These are phyloP conservation scores for Hirsutella thompsonii DNA, from an alignment of 2,329 filamentous ascomycete species.

Conservation along the genomic window DNA sequence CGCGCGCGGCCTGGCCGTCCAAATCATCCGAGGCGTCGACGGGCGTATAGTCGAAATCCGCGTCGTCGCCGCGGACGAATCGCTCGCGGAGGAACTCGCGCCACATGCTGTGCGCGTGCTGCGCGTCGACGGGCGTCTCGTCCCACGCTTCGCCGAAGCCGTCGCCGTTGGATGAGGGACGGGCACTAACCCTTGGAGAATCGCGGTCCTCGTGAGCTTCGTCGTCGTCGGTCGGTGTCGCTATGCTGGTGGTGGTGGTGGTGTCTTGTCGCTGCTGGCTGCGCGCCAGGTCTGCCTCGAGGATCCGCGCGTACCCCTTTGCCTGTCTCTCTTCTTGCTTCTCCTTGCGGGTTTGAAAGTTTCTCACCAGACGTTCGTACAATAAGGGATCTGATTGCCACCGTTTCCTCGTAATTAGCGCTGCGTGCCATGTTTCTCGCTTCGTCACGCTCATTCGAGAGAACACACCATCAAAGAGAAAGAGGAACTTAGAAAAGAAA, in stretches of 20 bases:
- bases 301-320: slow-evolving; percentile 66
- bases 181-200: too few relatives aligned
- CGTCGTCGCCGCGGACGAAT: slow-evolving; percentile 63
- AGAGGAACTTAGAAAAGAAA: neutral
- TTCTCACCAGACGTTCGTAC: slow-evolving; percentile 68
- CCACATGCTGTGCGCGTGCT: slow-evolving; percentile 60
- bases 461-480: neutral
- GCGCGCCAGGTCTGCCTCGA: slow-evolving; percentile 65
- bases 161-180: too few relatives aligned
- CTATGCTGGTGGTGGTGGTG: neutral
- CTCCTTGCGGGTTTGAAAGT: slow-evolving; percentile 62
- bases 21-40: slow-evolving; percentile 64
- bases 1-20: slow-evolving; percentile 48
- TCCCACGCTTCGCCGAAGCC: too few relatives aligned
- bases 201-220: slow-evolving; percentile 3
- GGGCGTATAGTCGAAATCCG: slow-evolving; percentile 61
- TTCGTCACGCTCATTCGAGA: too few relatives aligned
- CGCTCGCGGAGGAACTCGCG: slow-evolving; percentile 56
- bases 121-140: slow-evolving; percentile 27
- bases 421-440: too few relatives aligned
- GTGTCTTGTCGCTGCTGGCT: slow-evolving; percentile 65
- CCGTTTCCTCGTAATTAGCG: too few relatives aligned
- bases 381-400: slow-evolving; percentile 60
- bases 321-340: slow-evolving; percentile 58
- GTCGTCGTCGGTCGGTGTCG: slow-evolving; percentile 10